phyloP scores from a whole-genome alignment of 1,139 yeast species.

The Suhomyces coccinellae region DNA sequence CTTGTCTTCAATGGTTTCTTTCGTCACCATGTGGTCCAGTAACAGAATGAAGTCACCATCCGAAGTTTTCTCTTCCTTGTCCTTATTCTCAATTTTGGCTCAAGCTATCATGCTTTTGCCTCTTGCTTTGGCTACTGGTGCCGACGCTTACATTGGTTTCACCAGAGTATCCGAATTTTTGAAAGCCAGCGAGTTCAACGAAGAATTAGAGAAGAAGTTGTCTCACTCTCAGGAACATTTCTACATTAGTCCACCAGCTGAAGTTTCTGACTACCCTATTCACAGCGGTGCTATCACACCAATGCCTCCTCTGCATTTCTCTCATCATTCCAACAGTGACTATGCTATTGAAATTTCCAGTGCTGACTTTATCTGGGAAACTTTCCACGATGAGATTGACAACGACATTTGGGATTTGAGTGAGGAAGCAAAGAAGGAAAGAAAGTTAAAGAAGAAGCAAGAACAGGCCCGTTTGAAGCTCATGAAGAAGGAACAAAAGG shows the following conservation, averaged over 20 bases:
- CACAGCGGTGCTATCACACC: constrained; percentile 5
- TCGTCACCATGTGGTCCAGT: constrained; percentile 47
- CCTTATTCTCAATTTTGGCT: constrained; percentile 53
- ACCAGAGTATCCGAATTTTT: constrained; percentile 47
- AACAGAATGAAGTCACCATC: constrained; percentile 38
- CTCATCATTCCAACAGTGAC: not conserved
- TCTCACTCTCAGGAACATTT: constrained; percentile 15
- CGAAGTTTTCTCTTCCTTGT: constrained; percentile 50
- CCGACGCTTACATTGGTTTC: constrained; percentile 56
- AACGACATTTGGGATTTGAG: constrained; percentile 28
- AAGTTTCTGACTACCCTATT: not conserved
- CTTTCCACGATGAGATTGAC: constrained; percentile 31
- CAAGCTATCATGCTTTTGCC: constrained; percentile 55
- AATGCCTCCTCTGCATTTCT: not conserved
- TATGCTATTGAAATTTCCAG: constrained; percentile 28
- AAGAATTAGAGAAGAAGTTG: constrained; percentile 24
- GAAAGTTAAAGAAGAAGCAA: constrained; percentile 17
- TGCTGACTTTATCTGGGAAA: constrained; percentile 41
- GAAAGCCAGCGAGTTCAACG: constrained; percentile 37
- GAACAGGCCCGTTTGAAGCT: constrained; percentile 13
- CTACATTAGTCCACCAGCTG: constrained; percentile 18
- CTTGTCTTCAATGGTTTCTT: constrained; percentile 23
- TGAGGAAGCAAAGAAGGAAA: constrained; percentile 18
- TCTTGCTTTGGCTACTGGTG: constrained; percentile 53
- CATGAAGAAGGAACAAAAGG: constrained; percentile 21